Conservation (phyloP, 2,329 filamentous ascomycete genomes). For the Nemania abortiva region DNA sequence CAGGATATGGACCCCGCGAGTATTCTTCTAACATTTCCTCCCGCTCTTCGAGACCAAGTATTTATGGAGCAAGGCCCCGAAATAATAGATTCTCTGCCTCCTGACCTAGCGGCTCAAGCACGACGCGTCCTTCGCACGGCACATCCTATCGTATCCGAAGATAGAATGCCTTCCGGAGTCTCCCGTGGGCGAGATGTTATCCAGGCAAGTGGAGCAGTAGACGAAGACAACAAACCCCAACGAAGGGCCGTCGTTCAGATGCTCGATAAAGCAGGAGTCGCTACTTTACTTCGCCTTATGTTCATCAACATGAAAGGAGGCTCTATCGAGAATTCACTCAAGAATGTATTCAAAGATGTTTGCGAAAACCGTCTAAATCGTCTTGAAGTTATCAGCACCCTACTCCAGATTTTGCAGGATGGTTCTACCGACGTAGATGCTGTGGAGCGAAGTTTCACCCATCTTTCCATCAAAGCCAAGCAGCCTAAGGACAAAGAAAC, state of each 20-base stretch:
- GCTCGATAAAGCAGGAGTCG: constrained; percentile 94
- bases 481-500: constrained; percentile 76
- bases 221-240: constrained; percentile 71
- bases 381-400: constrained; percentile 90
- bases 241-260: constrained; percentile 91
- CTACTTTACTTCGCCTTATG: constrained; percentile 97
- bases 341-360: constrained; percentile 88
- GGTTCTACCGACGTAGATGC: constrained; percentile 93
- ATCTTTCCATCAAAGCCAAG: constrained; percentile 90
- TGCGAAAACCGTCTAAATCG: constrained; percentile 98
- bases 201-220: constrained; percentile 46
- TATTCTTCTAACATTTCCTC: constrained; percentile 90
- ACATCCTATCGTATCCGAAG: constrained; percentile 53
- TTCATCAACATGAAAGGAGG: constrained; percentile 89
- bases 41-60: constrained; percentile 84
- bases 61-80: constrained; percentile 93
- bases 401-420: constrained; percentile 94
- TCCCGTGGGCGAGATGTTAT: constrained; percentile 43
- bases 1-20: constrained; percentile 91
- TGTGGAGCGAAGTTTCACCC: constrained; percentile 94
- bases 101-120: constrained; percentile 87
- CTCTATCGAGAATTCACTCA: constrained; percentile 84
- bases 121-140: constrained; percentile 70
- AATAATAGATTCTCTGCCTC: constrained; percentile 83
- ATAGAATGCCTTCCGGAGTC: constrained; percentile 56